Evolutionary conservation across 192 early-diverging fungal genomes (phyloP).

Genomic region (Rhizophagus clarus): DNA sequence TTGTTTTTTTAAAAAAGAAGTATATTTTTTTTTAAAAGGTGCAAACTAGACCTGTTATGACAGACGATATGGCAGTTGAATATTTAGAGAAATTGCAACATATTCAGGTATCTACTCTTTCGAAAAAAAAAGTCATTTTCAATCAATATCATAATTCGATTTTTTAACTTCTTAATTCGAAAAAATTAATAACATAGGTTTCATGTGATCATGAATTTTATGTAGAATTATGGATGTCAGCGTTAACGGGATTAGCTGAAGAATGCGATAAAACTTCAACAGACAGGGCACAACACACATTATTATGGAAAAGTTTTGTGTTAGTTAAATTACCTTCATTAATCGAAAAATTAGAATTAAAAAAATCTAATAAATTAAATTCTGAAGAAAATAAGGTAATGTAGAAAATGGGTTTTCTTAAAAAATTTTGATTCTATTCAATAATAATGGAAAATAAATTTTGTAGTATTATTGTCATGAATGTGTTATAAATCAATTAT

Average conservation of each 20-base stretch:
- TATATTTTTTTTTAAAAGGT: constrained; percentile 8
- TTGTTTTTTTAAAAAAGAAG: no score
- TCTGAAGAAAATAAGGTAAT: constrained; percentile 21
- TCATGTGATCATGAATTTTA: constrained; percentile 48
- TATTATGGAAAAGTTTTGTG: constrained; percentile 35
- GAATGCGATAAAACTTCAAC: neutral
- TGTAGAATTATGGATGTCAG: constrained; percentile 44
- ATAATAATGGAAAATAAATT: neutral
- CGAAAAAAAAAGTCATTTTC: neutral
- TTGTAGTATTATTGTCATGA: constrained; percentile 27
- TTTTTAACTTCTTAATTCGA: neutral
- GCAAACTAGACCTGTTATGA: constrained; percentile 22
- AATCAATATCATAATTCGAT: neutral
- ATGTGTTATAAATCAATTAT: constrained; percentile 30
- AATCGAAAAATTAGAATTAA: constrained; percentile 27
- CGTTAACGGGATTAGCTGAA: constrained; percentile 47
- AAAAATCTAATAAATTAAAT: constrained; percentile 11
- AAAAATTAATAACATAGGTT: constrained; percentile 19
- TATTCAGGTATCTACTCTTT: constrained; percentile 2
- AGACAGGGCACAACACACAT: neutral
- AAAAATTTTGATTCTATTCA: neutral
- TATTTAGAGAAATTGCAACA: constrained; percentile 28
- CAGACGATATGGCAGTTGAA: constrained; percentile 15
- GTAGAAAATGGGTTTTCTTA: neutral
- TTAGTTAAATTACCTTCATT: constrained; percentile 29